phyloP scores from a whole-genome alignment of 176 grass and related monocot species.

The Tillandsia leiboldiana region DNA sequence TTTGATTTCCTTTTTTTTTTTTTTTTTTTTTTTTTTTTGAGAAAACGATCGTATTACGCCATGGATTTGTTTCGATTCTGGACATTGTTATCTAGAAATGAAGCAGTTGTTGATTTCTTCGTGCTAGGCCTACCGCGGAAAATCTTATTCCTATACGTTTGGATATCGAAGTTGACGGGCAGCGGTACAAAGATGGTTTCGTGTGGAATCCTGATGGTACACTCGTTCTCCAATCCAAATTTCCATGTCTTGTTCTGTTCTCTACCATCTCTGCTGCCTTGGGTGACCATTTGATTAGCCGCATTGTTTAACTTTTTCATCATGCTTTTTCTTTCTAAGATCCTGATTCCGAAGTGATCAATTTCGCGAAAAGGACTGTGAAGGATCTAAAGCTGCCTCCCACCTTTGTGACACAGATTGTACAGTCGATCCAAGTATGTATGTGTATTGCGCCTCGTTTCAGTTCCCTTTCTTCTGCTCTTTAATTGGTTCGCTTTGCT shows the following conservation, averaged over 20 bases:
- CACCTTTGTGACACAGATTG: slow-evolving; percentile 67
- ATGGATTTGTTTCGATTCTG: too few relatives aligned
- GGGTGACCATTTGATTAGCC: background rate
- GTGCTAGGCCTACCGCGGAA: slow-evolving; percentile 69
- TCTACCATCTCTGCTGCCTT: too few relatives aligned
- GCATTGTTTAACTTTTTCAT: background rate
- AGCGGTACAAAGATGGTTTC: slow-evolving; percentile 84
- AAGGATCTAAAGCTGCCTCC: slow-evolving; percentile 85
- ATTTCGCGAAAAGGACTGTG: slow-evolving; percentile 75
- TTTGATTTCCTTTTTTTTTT: background rate
- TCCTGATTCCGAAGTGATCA: slow-evolving; percentile 75
- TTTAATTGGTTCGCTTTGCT: background rate
- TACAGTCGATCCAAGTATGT: slow-evolving; percentile 89
- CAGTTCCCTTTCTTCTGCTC: background rate
- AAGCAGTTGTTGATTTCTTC: background rate
- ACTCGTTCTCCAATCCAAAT: too few relatives aligned
- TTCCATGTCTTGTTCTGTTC: too few relatives aligned
- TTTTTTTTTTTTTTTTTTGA: background rate
- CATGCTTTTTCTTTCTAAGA: slow-evolving; percentile 29
- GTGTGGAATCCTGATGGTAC: slow-evolving; percentile 87
- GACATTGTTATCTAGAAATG: background rate
- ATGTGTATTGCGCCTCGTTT: background rate
- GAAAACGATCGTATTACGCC: background rate
- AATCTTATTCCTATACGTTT: slow-evolving; percentile 80
- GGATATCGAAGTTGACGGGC: slow-evolving; percentile 70